Evolutionary conservation across 2,329 filamentous ascomycete genomes (phyloP), one percentile per base, ranked within the genome.

Genomic region (Hymenoscyphus fructigenus): DNA sequence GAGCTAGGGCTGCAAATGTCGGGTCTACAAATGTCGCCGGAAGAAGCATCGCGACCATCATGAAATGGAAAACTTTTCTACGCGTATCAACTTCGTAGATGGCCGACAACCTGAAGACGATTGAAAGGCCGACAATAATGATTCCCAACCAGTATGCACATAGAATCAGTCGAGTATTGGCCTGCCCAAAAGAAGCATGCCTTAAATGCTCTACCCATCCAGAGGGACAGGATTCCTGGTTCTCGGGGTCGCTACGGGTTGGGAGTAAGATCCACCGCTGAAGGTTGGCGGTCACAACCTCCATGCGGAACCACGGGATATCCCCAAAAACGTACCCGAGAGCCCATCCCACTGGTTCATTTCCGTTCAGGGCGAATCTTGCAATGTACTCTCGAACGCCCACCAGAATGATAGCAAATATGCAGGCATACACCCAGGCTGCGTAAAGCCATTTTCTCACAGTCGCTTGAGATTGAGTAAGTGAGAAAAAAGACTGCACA

Each of bases 1-100:
- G 82, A 0, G 93, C 92, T 14, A 99, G 81, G 1, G 91, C 87
- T 59, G 89, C 88, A 76, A 92, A 98, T 50, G 89, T 83, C 0
- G 95, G 94, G 76, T 99, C 95, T 68, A 98, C 80, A 75, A 88
- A 97, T 1, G 90, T 91, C 1, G 91, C 88, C 0, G 95, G 93
- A 1, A 98, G 83, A 63, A 99, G 89, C 92, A 99, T 97, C 63
- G 88, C 88, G 7, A 98, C 94, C 91, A 98, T 98, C 84, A 94
- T 97, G 71, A 96, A 96, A 77, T 99, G 95, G 76, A 99, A 99
- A 28, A 98, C 91, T 78, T 99, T 99, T 60, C 95, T 88, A 59
- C 95, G 87, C 1, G 95, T 99, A 78, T 99, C 95, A 57, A 99
- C 94, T 78, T 97, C 93, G 70, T 91, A 93, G 59, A 91, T 81